These are phyloP conservation scores for Hippophae tibetana DNA, from an alignment of 306 rosid species.

Conservation along the genomic window DNA sequence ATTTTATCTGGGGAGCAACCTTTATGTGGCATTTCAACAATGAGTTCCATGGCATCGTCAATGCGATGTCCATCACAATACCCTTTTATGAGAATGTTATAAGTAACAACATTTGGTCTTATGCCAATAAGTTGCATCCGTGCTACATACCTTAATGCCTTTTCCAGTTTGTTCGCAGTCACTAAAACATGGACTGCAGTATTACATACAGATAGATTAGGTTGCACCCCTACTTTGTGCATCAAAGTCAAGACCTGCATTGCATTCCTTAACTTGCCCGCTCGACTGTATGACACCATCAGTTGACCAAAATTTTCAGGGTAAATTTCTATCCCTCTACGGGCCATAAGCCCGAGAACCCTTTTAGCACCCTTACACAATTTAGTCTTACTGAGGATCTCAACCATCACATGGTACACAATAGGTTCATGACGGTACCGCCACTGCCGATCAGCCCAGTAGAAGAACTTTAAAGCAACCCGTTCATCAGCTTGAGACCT, in stretches of 20 bases:
- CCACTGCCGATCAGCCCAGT: conserved; percentile 92
- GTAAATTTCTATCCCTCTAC: conserved; percentile 37
- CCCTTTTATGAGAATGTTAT: conserved; percentile 76
- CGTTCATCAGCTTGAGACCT: conserved; percentile 63
- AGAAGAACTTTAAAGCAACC: conserved; percentile 63
- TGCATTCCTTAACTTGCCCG: conserved; percentile 61
- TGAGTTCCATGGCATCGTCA: conserved; percentile 56
- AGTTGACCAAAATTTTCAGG: conserved; percentile 70
- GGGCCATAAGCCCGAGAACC: conserved; percentile 62
- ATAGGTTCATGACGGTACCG: conserved; percentile 47
- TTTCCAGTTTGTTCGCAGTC: conserved; percentile 44
- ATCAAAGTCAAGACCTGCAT: conserved; percentile 64
- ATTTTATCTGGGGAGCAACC: conserved; percentile 73
- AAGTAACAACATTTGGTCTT: conserved; percentile 53
- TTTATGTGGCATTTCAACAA: conserved; percentile 50
- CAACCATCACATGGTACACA: conserved; percentile 61
- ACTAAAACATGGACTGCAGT: conserved; percentile 70
- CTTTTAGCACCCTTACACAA: conserved; percentile 78
- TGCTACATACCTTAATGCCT: conserved; percentile 53
- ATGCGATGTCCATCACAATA: conserved; percentile 48
- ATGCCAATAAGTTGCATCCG: conserved; percentile 62
- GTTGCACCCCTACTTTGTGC: conserved; percentile 85
- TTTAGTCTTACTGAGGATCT: conserved; percentile 72
- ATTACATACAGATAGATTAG: conserved; percentile 60
- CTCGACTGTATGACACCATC: conserved; percentile 76